Percentiles rank a stretch among this genome's conserved stretches.
Evolutionary conservation across 441 rosid species (phyloP).

Genomic region (Adansonia rubrostipa): DNA sequence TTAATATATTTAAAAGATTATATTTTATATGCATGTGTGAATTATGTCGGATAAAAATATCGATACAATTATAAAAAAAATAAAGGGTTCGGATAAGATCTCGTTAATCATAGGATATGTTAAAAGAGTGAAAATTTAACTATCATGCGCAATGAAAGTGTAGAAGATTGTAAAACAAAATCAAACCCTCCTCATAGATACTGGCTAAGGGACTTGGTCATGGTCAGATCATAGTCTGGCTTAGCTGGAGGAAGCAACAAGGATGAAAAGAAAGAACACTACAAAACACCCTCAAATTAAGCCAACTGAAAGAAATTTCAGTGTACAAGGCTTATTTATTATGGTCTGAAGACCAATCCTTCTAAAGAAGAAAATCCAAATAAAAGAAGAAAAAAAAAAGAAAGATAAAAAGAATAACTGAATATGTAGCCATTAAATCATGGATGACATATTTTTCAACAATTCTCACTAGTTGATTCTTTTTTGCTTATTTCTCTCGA

Average conservation of each 20-base stretch:
- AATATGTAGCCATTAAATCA: neutral
- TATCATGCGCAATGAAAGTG: neutral
- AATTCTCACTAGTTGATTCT: slow-evolving; percentile 26
- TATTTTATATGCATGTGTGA: no score
- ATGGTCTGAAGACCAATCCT: neutral
- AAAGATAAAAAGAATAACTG: neutral
- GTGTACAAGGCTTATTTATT: neutral
- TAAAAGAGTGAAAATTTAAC: no score
- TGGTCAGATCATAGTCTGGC: neutral
- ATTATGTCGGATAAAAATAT: no score
- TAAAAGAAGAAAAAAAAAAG: no score
- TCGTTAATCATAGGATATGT: neutral
- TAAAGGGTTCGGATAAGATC: neutral
- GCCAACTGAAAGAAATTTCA: neutral
- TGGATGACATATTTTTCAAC: slow-evolving; percentile 19
- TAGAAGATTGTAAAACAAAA: neutral
- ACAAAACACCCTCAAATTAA: neutral
- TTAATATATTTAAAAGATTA: no score
- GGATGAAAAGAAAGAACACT: neutral
- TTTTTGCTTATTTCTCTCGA: slow-evolving; percentile 6
- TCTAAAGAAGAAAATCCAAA: slow-evolving; percentile 9
- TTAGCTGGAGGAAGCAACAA: neutral
- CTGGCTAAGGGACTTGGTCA: neutral
- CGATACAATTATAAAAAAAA: no score
- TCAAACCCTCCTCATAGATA: neutral